phyloP scores from a whole-genome alignment of 2,329 filamentous ascomycete species.

The Penicillium sp. region DNA sequence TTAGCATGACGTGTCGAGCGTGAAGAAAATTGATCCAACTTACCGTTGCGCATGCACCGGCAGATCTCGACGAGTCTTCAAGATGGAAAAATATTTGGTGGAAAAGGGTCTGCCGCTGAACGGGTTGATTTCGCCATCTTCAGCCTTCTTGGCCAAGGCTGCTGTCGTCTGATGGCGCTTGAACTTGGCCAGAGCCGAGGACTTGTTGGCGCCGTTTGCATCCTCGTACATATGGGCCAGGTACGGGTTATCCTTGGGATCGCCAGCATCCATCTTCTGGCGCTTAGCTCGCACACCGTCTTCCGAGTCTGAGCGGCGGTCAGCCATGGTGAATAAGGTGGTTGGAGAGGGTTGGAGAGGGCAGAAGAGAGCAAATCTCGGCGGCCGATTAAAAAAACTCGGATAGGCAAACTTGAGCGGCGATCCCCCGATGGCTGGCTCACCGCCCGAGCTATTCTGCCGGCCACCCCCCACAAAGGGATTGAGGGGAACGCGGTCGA shows the following conservation, averaged over 20 bases:
- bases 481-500: constrained; percentile 17
- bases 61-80: constrained; percentile 78
- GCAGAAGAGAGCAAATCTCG: constrained; percentile 19
- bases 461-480: constrained; percentile 32
- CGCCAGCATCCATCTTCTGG: constrained; percentile 53
- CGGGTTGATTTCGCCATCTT: constrained; percentile 80
- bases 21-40: constrained; percentile 27
- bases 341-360: constrained; percentile 14
- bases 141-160: constrained; percentile 68
- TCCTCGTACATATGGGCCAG: constrained; percentile 78
- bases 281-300: constrained; percentile 55
- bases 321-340: constrained; percentile 50
- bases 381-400: constrained; percentile 25
- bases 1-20: constrained; percentile 2
- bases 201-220: constrained; percentile 34
- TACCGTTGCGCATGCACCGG: constrained; percentile 90
- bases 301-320: constrained; percentile 56
- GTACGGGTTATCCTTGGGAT: constrained; percentile 74
- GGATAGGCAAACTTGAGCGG: constrained; percentile 37
- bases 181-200: constrained; percentile 64
- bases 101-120: constrained; percentile 80
- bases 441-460: constrained; percentile 33
- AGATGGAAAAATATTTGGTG: constrained; percentile 83
- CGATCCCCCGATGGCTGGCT: constrained; percentile 28
- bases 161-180: constrained; percentile 80